These are phyloP conservation scores for Scopulariopsis brevicaulis DNA, from an alignment of 2,329 filamentous ascomycete genomes.

Conservation along the genomic window DNA sequence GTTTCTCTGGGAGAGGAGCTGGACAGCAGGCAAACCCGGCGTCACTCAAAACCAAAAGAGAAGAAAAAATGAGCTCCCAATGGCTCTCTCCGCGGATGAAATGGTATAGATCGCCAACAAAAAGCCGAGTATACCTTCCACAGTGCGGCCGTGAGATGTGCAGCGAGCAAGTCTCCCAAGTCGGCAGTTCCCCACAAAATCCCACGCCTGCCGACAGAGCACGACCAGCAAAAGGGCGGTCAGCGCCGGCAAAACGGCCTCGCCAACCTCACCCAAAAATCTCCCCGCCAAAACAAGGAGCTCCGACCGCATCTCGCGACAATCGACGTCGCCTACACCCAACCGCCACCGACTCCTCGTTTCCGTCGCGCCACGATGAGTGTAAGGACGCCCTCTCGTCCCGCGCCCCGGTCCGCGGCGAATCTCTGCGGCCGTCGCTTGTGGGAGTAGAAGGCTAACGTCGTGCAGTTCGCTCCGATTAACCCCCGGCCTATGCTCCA, in stretches of 20 bases:
- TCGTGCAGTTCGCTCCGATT: slow-evolving; percentile 63
- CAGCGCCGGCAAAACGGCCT: neutral
- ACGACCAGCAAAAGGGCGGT: neutral
- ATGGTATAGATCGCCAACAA: neutral
- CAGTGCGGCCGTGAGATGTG: neutral
- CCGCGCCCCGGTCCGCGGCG: too few species aligned
- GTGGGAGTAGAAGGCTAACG: neutral
- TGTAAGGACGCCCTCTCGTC: neutral
- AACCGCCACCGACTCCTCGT: neutral
- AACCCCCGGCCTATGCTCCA: slow-evolving; percentile 97
- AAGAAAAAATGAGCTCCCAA: too few species aligned
- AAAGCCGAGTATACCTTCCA: neutral
- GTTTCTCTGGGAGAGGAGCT: too few species aligned
- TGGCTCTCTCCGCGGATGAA: too few species aligned
- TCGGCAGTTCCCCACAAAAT: neutral
- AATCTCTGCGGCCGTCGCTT: too few species aligned
- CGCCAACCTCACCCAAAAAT: neutral
- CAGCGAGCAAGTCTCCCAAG: neutral
- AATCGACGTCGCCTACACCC: neutral
- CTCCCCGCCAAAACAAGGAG: neutral
- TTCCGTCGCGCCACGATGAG: neutral
- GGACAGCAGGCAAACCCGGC: too few species aligned
- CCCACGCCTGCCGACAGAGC: neutral
- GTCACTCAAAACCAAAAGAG: too few species aligned
- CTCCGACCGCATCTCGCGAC: neutral